Base-by-base conservation (phyloP, 768 basidiomycete genomes). In the Podaxis sp. region DNA sequence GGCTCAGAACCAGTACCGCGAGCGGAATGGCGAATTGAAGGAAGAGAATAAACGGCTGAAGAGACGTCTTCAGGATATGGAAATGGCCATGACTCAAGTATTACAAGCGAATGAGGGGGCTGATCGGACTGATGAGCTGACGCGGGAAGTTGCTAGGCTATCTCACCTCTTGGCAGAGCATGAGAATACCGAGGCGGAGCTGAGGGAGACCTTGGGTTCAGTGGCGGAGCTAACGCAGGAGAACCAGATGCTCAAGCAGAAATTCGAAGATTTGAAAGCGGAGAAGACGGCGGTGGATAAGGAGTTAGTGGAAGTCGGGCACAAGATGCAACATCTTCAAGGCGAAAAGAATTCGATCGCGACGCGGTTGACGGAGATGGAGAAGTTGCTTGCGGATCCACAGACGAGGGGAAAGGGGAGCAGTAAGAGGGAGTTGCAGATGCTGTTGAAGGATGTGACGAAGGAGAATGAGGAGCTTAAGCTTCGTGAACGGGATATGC, bases 401-500 rank as follows among this genome's bases (percentile, higher is more conserved):
- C 7, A 65, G 37, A 55, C 18, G 4, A 66, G 64, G 25, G 55
- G 64, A 2, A 66, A 63, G 25, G 55, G 64, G 35, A 64, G 70
- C 1, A 75, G 71, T 58, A 67, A 69, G 42, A 67, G 71, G 25
- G 75, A 78, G 59, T 55, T 77, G 62, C 71, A 71, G 55, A 69
- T 79, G 14, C 61, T 78, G 36, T 68, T 79, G 62, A 64, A 65
- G 18, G 76, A 78, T 55, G 71, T 76, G 21, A 78, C 78, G 9
- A 69, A 69, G 55, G 77, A 79, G 67, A 79, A 79, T 55, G 75
- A 79, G 55, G 56, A 38, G 2, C 67, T 78, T 44, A 78, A 77
- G 61, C 60, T 59, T 3, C 68, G 74, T 35, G 62, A 75, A 23
- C 69, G 78, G 47, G 66, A 74, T 46, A 74, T 74, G 71, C 67